Evolutionary conservation across 2,329 filamentous ascomycete species (phyloP).

Genomic region (Tetracladium maxilliforme): DNA sequence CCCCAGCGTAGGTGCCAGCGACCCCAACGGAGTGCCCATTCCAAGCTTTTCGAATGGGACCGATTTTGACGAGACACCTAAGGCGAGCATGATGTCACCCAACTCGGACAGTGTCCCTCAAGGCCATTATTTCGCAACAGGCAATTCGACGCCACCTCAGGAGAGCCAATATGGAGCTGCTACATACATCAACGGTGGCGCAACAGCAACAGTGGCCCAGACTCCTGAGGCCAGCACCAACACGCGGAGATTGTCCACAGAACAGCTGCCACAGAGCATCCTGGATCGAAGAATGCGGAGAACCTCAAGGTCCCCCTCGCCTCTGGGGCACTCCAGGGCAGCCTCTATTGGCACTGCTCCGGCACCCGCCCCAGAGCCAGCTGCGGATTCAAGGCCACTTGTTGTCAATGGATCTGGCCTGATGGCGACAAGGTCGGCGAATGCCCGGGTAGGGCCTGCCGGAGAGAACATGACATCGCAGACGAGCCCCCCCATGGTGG

Average conservation of each 20-base stretch:
- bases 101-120: slow-evolving; percentile 9
- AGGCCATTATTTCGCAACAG: slow-evolving; percentile 9
- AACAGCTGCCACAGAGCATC: slow-evolving; percentile 16
- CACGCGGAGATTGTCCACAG: slow-evolving; percentile 17
- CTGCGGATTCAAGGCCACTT: slow-evolving; percentile 6
- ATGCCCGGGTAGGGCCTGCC: background rate
- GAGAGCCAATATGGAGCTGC: no score
- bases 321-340: slow-evolving; percentile 15
- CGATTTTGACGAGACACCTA: slow-evolving; percentile 3
- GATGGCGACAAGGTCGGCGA: slow-evolving; percentile 5
- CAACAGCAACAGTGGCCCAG: slow-evolving; percentile 7
- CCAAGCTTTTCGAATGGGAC: slow-evolving; percentile 40
- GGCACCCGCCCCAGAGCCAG: slow-evolving; percentile 7
- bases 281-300: slow-evolving; percentile 13
- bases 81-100: slow-evolving; percentile 1
- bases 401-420: slow-evolving; percentile 15
- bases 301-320: slow-evolving; percentile 16
- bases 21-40: slow-evolving; percentile 31
- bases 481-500: background rate
- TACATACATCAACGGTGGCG: slow-evolving; percentile 13
- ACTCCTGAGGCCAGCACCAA: slow-evolving; percentile 11
- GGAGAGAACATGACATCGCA: background rate
- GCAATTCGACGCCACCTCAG: slow-evolving; percentile 18
- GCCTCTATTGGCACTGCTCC: slow-evolving; percentile 11
- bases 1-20: slow-evolving; percentile 1